Base-by-base conservation (phyloP, 1,139 yeast species). In the Lodderomyces metapsilosis region DNA sequence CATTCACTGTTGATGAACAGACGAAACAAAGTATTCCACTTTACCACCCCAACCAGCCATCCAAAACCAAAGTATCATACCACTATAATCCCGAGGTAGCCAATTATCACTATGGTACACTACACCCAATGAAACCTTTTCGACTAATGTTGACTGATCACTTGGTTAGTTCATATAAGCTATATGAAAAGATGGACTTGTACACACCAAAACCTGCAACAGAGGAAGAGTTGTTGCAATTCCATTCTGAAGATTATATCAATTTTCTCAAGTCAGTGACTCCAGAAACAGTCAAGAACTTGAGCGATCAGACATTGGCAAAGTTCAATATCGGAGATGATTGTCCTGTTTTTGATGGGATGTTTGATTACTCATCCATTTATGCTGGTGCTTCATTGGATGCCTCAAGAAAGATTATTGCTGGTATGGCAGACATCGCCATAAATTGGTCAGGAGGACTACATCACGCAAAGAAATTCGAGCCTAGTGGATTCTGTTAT, bases 41-140 rank as follows among this genome's bases (percentile, higher is more conserved):
- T 15, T 86, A 80, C 56, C 80, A 76, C 39, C 71, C 69, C 1
- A 63, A 62, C 39, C 39, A 52, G 10, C 68, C 66, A 23, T 50
- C 52, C 15, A 43, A 49, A 7, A 49, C 54, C 21, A 69, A 79
- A 52, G 96, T 89, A 0, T 87, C 96, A 10, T 89, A 89, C 61
- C 97, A 89, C 60, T 88, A 79, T 63, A 89, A 89, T 59, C 88
- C 94, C 28, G 82, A 84, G 43, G 95, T 85, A 0, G 75, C 88
- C 4, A 77, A 81, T 52, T 88, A 83, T 62, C 97, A 88, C 57
- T 89, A 86, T 62, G 98, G 98, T 11, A 86, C 88, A 0, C 78
- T 82, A 46, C 98, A 92, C 63, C 98, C 98, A 10, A 92, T 92
- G 98, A 92, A 92, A 58, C 98, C 98, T n/a, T 88, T 92, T 61